Conservation (phyloP, 805 yeast genomes). For the Teunomyces gatunensis region DNA sequence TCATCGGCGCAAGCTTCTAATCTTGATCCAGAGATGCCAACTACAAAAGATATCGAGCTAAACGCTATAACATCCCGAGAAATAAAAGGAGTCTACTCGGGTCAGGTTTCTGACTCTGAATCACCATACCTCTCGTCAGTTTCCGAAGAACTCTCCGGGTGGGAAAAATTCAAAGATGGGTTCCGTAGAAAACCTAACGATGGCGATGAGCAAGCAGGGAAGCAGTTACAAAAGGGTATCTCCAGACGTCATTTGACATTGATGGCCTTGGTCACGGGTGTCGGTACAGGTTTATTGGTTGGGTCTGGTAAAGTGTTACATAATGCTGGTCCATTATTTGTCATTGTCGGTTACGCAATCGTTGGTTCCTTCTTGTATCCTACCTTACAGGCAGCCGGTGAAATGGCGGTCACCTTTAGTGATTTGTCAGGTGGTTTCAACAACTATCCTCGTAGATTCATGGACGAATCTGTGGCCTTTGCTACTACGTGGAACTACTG, state of each 20-base stretch:
- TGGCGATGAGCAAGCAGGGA: slow-evolving; percentile 16
- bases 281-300: slow-evolving; percentile 44
- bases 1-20: neutral
- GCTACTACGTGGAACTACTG: slow-evolving; percentile 64
- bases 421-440: slow-evolving; percentile 63
- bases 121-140: slow-evolving; percentile 9
- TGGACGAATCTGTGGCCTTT: slow-evolving; percentile 58
- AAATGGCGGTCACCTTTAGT: slow-evolving; percentile 58
- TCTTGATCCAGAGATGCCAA: neutral
- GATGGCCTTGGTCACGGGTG: slow-evolving; percentile 37
- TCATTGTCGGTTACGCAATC: slow-evolving; percentile 32
- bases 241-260: slow-evolving; percentile 39
- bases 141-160: slow-evolving; percentile 12
- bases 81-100: slow-evolving; percentile 11
- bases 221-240: slow-evolving; percentile 28
- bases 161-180: slow-evolving; percentile 29
- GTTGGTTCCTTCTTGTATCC: slow-evolving; percentile 36
- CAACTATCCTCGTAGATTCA: slow-evolving; percentile 50
- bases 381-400: slow-evolving; percentile 42
- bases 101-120: slow-evolving; percentile 13
- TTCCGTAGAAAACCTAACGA: slow-evolving; percentile 19
- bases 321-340: slow-evolving; percentile 37
- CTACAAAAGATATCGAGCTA: slow-evolving; percentile 14
- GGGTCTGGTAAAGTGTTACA: slow-evolving; percentile 37
- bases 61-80: slow-evolving; percentile 15